Evolutionary conservation across 306 rosid genomes (phyloP), one percentile per base, ranked within the genome.

Genomic region (Castanopsis chinensis): DNA sequence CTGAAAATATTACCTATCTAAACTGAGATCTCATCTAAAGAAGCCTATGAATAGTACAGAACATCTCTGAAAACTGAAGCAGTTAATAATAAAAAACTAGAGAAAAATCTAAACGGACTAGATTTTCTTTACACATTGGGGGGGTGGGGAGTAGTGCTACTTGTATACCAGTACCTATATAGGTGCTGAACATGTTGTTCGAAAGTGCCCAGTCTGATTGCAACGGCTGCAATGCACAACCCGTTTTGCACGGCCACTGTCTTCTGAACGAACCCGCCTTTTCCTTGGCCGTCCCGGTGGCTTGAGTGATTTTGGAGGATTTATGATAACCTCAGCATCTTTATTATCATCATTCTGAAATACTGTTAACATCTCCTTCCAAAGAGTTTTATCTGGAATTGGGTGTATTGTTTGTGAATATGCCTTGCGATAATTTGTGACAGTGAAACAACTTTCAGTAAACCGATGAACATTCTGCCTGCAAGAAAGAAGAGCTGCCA

Each of bases 191-290:
- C 91, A 88, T 54, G 91, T 87, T 41, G 90, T 85, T 76, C 89
- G 76, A 76, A 88, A 88, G 45, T 88, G 91, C 9, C 91, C 91
- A 6, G 89, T 83, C 75, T 88, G 89, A 75, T 88, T 85, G 76
- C 91, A 88, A 19, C 91, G 84, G 79, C 91, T 88, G 67, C 91
- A 85, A 77, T 88, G 91, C 79, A 88, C 91, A 21, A 85, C 87
- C 1, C 91, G 85, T 72, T 88, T 88, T 7, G 60, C 70, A 14
- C 85, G 88, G 20, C 86, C 83, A 6, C 84, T 54, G 56, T 88
- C 91, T 72, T 88, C 89, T 10, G 82, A 37, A 4, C 85, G 87
- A 45, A 78, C 82, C 60, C 85, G 76, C 63, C 82, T 83, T 57
- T 83, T 85, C 79, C 91, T 75, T 14, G 91, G 91, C 71, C 85